Conservation (phyloP, 2,329 filamentous ascomycete species). For the Sporothrix inflata region DNA sequence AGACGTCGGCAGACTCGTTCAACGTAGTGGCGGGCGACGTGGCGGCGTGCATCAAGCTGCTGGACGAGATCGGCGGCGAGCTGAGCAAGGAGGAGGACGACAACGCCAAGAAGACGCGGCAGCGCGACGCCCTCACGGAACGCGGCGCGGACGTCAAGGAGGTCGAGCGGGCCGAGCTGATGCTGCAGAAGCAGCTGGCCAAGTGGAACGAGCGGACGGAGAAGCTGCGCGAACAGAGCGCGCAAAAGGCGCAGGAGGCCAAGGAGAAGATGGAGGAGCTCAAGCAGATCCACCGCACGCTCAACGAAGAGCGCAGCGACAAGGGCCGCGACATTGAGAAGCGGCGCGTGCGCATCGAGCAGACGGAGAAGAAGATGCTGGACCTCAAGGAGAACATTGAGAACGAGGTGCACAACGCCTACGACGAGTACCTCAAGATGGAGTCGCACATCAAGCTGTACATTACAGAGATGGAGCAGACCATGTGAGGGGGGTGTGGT, state of each 20-base stretch:
- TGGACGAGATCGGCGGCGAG: constrained; percentile 85
- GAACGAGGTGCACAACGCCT: constrained; percentile 84
- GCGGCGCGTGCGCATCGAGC: constrained; percentile 89
- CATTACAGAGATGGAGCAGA: constrained; percentile 98
- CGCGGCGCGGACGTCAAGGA: constrained; percentile 87
- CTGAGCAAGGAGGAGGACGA: constrained; percentile 91
- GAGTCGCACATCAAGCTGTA: constrained; percentile 96
- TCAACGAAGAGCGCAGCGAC: constrained; percentile 82
- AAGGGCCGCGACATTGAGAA: constrained; percentile 93
- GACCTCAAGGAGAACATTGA: constrained; percentile 98
- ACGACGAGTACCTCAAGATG: constrained; percentile 97
- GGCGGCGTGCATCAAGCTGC: constrained; percentile 81
- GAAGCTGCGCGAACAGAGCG: constrained; percentile 77
- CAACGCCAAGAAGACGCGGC: constrained; percentile 74
- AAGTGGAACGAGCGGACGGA: constrained; percentile 89
- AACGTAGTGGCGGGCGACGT: constrained; percentile 82
- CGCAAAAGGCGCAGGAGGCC: constrained; percentile 78
- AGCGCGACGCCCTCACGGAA: constrained; percentile 85
- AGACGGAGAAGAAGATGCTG: constrained; percentile 99
- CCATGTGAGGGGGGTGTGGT: constrained; percentile 51
- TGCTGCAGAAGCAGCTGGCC: constrained; percentile 80
- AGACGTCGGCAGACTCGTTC: constrained; percentile 91
- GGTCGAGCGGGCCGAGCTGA: constrained; percentile 82
- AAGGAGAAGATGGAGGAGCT: constrained; percentile 91
- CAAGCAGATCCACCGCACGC: constrained; percentile 73